These are phyloP conservation scores for Triticum urartu DNA, from an alignment of 176 grass and related monocot species.

Conservation along the genomic window DNA sequence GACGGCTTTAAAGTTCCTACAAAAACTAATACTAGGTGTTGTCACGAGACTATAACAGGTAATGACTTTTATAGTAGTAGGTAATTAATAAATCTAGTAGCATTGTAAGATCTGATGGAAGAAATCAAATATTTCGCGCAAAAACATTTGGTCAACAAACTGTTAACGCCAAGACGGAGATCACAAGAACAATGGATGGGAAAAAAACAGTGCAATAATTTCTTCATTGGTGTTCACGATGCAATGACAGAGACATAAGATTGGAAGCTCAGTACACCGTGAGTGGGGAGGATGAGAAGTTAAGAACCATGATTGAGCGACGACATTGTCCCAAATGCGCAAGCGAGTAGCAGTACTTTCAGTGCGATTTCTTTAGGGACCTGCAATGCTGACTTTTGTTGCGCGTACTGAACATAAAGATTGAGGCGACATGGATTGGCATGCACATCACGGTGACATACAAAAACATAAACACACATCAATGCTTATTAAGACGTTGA, in stretches of 20 bases:
- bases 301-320: slow-evolving; percentile 24
- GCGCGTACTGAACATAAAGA: slow-evolving; percentile 7
- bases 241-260: background rate
- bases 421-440: slow-evolving; percentile 5
- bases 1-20: no score
- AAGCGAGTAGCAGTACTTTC: slow-evolving; percentile 29
- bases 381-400: slow-evolving; percentile 28
- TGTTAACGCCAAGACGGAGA: background rate
- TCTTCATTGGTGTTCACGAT: background rate
- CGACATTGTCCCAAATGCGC: slow-evolving; percentile 24
- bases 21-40: no score
- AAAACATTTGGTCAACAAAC: background rate
- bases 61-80: no score
- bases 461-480: background rate
- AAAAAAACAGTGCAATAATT: background rate
- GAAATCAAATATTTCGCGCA: background rate
- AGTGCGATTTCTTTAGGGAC: background rate
- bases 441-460: background rate
- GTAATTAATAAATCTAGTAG: background rate
- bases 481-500: background rate
- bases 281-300: slow-evolving; percentile 11
- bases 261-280: background rate
- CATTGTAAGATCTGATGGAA: background rate
- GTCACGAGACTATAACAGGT: background rate
- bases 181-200: background rate